Conservation (phyloP, 2,329 filamentous ascomycete species). For the Cytospora paraplurivora region DNA sequence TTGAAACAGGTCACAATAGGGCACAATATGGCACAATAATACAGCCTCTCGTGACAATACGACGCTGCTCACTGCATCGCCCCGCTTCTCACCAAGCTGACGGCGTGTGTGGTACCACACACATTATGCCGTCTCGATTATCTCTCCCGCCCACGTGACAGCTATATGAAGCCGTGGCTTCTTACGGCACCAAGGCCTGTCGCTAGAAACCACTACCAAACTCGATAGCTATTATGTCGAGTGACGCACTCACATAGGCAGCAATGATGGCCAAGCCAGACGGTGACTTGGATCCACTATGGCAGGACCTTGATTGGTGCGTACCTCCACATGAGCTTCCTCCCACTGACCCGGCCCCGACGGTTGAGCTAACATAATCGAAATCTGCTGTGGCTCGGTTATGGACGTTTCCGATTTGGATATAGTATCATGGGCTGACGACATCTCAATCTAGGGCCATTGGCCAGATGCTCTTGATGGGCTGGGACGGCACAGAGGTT, state of each 20-base stretch:
- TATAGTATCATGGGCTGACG: conserved; percentile 33
- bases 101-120: neutral
- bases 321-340: conserved; percentile 36
- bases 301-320: conserved; percentile 77
- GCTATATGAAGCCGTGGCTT: neutral
- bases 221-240: conserved; percentile 15
- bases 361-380: neutral
- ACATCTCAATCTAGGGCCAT: conserved; percentile 58
- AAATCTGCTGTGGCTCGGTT: conserved; percentile 18
- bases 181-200: neutral
- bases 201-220: too few species aligned
- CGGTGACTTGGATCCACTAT: conserved; percentile 61
- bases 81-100: neutral
- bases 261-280: conserved; percentile 45
- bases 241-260: conserved; percentile 9
- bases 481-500: conserved; percentile 82
- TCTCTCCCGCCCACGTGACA: conserved; percentile 1
- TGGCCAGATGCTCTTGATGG: conserved; percentile 80
- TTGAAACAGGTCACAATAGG: neutral
- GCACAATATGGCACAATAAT: neutral
- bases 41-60: neutral
- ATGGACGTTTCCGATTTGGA: conserved; percentile 25
- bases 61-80: neutral
- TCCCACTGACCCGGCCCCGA: conserved; percentile 15
- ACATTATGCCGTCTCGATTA: conserved; percentile 6